Conservation (phyloP, 2,329 filamentous ascomycete species). For the Paradendryphiella salina region DNA sequence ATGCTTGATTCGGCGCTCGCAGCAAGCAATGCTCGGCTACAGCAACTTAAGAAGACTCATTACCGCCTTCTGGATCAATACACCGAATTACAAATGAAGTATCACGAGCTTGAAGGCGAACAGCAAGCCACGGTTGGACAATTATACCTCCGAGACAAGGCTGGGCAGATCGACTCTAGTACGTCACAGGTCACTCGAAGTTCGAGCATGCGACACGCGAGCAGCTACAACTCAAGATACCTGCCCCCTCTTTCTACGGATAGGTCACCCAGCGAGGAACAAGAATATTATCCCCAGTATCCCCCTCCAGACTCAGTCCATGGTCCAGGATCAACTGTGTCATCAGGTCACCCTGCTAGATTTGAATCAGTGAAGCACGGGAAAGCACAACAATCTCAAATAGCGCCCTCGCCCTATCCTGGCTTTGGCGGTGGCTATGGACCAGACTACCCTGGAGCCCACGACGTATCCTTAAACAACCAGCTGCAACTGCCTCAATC, state of each 20-base stretch:
- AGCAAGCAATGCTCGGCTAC: conserved; percentile 53
- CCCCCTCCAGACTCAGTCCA: conserved; percentile 34
- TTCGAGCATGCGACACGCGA: conserved; percentile 32
- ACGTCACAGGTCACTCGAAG: conserved; percentile 29
- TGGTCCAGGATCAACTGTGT: conserved; percentile 25
- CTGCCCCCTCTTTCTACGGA: conserved; percentile 32
- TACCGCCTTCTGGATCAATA: conserved; percentile 55
- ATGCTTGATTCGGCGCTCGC: conserved; percentile 56
- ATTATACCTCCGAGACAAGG: conserved; percentile 24
- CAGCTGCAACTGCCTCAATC: conserved; percentile 35
- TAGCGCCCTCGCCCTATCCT: conserved; percentile 27
- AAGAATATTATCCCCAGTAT: conserved; percentile 37
- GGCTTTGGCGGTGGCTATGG: conserved; percentile 30
- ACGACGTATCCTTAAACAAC: conserved; percentile 39
- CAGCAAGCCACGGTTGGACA: conserved; percentile 35
- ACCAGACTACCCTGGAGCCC: conserved; percentile 35
- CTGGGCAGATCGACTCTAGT: conserved; percentile 23
- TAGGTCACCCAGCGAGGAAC: conserved; percentile 25
- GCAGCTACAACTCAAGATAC: conserved; percentile 28
- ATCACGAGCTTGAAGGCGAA: conserved; percentile 47
- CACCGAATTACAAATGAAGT: conserved; percentile 55
- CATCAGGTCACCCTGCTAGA: conserved; percentile 32
- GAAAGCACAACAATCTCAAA: conserved; percentile 23
- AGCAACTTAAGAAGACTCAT: conserved; percentile 57
- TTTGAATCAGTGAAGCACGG: conserved; percentile 37